A percentile compares a stretch with the other conserved stretches of the same genome.
Evolutionary conservation across 768 basidiomycete species (phyloP).

Genomic region (Chalciporus piperatus): DNA sequence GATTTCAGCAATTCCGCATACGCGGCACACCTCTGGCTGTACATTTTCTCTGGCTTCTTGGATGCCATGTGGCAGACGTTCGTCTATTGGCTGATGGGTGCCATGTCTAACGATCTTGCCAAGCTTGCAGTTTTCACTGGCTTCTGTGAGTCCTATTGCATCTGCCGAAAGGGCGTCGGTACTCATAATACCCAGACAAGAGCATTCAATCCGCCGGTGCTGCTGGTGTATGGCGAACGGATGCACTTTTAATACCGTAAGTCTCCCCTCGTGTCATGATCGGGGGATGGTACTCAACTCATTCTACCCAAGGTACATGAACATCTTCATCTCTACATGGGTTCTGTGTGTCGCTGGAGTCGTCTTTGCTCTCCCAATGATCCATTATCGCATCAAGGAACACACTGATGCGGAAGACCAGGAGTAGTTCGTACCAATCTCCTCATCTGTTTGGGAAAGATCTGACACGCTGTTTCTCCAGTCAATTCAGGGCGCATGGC

Average conservation of each 20-base stretch:
- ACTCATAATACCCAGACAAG: constrained; percentile 47
- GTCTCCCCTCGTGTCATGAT: constrained; percentile 22
- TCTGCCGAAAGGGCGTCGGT: neutral
- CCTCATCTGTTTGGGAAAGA: neutral
- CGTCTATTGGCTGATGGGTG: constrained; percentile 81
- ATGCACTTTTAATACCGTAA: constrained; percentile 60
- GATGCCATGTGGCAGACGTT: constrained; percentile 87
- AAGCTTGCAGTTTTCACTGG: constrained; percentile 80
- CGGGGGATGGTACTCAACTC: neutral
- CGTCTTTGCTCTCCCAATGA: constrained; percentile 69
- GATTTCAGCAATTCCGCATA: constrained; percentile 60
- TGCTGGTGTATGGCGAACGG: constrained; percentile 69
- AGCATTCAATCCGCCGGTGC: constrained; percentile 76
- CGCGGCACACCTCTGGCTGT: constrained; percentile 54
- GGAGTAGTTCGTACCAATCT: constrained; percentile 37
- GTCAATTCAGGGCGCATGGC: constrained; percentile 9
- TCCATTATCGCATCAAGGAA: constrained; percentile 65
- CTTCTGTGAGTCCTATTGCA: constrained; percentile 56
- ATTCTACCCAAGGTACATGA: constrained; percentile 49
- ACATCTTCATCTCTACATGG: constrained; percentile 74
- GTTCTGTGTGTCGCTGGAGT: constrained; percentile 63
- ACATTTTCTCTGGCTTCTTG: constrained; percentile 70
- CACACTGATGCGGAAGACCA: constrained; percentile 53
- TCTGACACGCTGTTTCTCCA: constrained; percentile 4
- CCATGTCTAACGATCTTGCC: constrained; percentile 79